These are phyloP conservation scores for Parachlorella kessleri DNA, from an alignment of 139 green algal species.

Conservation along the genomic window DNA sequence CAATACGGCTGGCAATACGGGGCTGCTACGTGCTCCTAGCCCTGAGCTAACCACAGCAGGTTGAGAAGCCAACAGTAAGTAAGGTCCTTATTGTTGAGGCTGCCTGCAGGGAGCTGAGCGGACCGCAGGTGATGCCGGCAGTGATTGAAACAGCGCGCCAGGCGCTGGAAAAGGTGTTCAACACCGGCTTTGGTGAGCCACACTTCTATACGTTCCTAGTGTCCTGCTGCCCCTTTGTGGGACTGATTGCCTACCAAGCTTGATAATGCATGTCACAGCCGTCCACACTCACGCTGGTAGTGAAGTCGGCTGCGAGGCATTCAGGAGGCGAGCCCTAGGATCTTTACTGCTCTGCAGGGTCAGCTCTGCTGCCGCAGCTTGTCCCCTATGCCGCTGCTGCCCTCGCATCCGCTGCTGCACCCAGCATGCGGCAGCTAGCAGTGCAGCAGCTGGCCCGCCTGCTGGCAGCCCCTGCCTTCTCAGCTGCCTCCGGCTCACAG, in stretches of 20 bases:
- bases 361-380: background rate
- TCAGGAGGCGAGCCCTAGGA: too few species aligned
- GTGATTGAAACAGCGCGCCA: background rate
- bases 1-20: too few species aligned
- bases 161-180: constrained; percentile 19
- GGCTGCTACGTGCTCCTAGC: too few species aligned
- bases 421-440: constrained; percentile 13
- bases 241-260: too few species aligned
- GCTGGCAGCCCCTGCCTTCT: background rate
- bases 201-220: too few species aligned
- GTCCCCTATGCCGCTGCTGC: constrained; percentile 8
- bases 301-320: too few species aligned
- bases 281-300: too few species aligned
- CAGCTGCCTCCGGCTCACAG: background rate
- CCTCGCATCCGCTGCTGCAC: background rate
- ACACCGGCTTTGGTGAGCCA: constrained; percentile 5
- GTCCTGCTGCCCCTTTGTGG: too few species aligned
- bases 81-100: too few species aligned
- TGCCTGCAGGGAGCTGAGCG: constrained; percentile 24
- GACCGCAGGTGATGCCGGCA: background rate
- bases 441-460: constrained; percentile 26
- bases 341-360: constrained; percentile 2
- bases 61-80: too few species aligned
- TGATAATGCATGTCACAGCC: too few species aligned
- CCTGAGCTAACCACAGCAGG: too few species aligned